Conservation (phyloP, 257 asterid species). For the Knoxia roxburghii region DNA sequence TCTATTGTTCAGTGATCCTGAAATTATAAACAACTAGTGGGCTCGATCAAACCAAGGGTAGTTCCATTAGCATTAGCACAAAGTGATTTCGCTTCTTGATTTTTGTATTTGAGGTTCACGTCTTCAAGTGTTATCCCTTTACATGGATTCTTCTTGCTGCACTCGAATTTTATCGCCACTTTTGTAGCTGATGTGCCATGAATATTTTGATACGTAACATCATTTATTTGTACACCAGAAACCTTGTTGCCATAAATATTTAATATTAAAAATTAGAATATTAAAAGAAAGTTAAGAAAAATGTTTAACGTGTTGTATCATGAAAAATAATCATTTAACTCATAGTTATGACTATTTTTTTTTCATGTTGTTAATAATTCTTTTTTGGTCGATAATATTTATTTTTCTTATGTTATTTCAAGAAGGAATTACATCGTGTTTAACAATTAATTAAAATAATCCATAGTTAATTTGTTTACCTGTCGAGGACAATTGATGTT, state of each 20-base stretch:
- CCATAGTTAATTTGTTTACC: slow-evolving; percentile 25
- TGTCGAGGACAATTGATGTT: slow-evolving; percentile 41
- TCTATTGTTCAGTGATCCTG: no score
- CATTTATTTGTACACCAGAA: slow-evolving; percentile 53
- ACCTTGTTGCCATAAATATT: slow-evolving; percentile 22
- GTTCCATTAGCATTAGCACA: slow-evolving; percentile 52
- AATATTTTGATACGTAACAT: slow-evolving; percentile 41
- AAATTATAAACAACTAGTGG: slow-evolving; percentile 32
- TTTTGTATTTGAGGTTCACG: slow-evolving; percentile 34
- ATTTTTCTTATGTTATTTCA: no score
- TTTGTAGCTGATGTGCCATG: slow-evolving; percentile 59
- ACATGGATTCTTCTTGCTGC: slow-evolving; percentile 57
- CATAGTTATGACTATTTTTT: no score
- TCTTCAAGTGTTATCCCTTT: slow-evolving; percentile 30
- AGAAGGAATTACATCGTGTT: no score
- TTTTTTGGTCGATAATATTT: no score
- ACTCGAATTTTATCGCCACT: slow-evolving; percentile 55
- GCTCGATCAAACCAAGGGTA: slow-evolving; percentile 31
- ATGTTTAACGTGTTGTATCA: no score
- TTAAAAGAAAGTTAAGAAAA: no score
- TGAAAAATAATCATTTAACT: no score
- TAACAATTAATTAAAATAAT: no score
- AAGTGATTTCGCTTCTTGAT: slow-evolving; percentile 25
- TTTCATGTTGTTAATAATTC: no score
- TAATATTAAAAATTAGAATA: no score